phyloP scores from a whole-genome alignment of 306 rosid species.

The Lotus japonicus region DNA sequence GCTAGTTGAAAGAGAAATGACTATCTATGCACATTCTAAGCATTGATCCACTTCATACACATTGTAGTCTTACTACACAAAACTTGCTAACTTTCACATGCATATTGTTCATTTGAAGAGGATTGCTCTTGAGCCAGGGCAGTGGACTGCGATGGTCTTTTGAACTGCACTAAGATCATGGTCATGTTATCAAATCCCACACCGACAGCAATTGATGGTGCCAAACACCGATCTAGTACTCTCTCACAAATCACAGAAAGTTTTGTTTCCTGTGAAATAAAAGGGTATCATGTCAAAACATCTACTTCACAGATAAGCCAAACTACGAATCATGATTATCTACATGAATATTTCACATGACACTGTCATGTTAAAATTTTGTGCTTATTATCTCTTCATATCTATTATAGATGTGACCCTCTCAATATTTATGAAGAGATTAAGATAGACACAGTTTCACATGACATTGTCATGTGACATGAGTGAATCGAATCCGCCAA shows the following conservation, averaged over 20 bases:
- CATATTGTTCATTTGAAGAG: constrained; percentile 21
- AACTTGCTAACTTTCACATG: constrained; percentile 28
- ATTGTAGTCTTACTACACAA: constrained; percentile 2
- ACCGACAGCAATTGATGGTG: constrained; percentile 67
- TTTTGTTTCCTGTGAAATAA: constrained; percentile 57
- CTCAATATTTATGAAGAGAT: no score
- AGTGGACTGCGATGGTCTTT: constrained; percentile 33
- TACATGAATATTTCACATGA: no score
- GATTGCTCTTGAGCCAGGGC: constrained; percentile 23
- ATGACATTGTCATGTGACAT: no score
- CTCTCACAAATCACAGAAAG: constrained; percentile 72
- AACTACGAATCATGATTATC: no score
- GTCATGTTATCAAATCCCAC: constrained; percentile 98
- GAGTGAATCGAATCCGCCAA: background rate
- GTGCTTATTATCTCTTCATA: no score
- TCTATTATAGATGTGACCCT: no score
- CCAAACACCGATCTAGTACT: constrained; percentile 76
- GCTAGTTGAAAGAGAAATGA: no score
- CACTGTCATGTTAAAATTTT: no score
- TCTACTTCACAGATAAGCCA: background rate
- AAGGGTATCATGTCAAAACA: constrained; percentile 3
- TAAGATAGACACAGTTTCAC: no score
- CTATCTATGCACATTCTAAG: no score
- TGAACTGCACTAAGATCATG: constrained; percentile 84
- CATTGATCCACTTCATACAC: background rate